Base-by-base conservation (phyloP, 768 basidiomycete species). In the Hirschioporus abietinus region DNA sequence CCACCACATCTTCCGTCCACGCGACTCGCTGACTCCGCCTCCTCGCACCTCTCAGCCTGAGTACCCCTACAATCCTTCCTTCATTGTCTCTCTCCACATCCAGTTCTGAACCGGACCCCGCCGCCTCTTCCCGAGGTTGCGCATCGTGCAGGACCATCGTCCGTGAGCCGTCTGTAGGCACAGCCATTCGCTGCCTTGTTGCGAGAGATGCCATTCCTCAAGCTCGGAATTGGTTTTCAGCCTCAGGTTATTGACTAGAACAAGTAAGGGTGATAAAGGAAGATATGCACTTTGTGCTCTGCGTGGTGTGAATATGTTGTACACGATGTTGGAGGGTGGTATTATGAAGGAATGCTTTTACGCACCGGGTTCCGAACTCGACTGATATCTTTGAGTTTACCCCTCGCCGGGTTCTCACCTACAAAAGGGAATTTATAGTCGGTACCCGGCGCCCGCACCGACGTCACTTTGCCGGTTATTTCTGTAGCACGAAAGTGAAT, bases 1-100 rank as follows among this genome's bases (percentile, higher is more conserved):
- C 96, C 1, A 96, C 83, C 3, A 93, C 91, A 65, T 88, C 90
- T 20, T 93, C 90, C 24, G 78, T 84, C 96, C 96, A 97, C 0
- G 84, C 87, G 0, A 98, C 96, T 26, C 83, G 80, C 57, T 83
- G 86, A 34, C 78, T 77, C 27, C 78, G 78, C 34, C 79, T 70
- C 1, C 74, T 77, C 26, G 42, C 83, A 23, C 85, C 91, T 20
- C 88, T 82, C 34, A 94, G 81, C 65, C 81, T 83, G 52, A 93
- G 78, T 0, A 86, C 81, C 3, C 88, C 88, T 0, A 83, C 76
- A 17, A 74, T 71, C 0, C 74, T 10, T 20, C 66, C 70, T 10
- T 72, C 66, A 15, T 7, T 12, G n/a, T 61, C 60, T 20, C 15
- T 20, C 42, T 52, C 42, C 42, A 20, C 4, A 3, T 12, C 42